Evolutionary conservation across 2,329 filamentous ascomycete species (phyloP).

Genomic region (Colletotrichum lini): DNA sequence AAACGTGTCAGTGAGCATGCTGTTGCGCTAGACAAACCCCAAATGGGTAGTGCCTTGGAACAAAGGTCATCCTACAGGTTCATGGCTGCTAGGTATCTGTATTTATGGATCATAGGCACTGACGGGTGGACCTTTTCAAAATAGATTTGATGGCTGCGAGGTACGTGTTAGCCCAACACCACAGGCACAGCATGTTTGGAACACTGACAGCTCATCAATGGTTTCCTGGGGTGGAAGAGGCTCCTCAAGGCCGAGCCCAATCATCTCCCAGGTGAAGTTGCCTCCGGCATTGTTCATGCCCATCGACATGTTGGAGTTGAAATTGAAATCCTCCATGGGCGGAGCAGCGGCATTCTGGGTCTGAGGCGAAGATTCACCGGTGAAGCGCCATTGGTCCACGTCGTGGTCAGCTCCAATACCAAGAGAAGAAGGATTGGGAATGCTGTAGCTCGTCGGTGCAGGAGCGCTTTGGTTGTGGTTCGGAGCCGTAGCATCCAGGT

Average conservation of each 20-base stretch:
- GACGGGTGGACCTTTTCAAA: constrained; percentile 93
- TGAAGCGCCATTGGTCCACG: constrained; percentile 69
- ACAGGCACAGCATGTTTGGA: neutral
- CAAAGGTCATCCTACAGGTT: constrained; percentile 72
- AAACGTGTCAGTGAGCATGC: constrained; percentile 12
- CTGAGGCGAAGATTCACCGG: constrained; percentile 69
- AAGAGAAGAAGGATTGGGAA: constrained; percentile 62
- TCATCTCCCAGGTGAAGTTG: constrained; percentile 85
- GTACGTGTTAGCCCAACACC: constrained; percentile 28
- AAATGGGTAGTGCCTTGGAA: neutral
- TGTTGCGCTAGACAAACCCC: neutral
- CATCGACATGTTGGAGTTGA: constrained; percentile 65
- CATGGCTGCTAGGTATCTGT: constrained; percentile 89
- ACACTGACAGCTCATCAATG: constrained; percentile 83
- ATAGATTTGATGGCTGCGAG: constrained; percentile 80
- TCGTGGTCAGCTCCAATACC: constrained; percentile 63
- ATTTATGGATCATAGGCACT: constrained; percentile 89
- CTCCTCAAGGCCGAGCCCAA: constrained; percentile 72
- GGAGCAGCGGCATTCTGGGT: constrained; percentile 45
- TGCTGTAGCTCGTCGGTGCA: constrained; percentile 56
- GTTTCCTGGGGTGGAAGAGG: constrained; percentile 71
- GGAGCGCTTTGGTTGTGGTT: constrained; percentile 51
- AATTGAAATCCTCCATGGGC: constrained; percentile 70
- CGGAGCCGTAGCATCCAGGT: constrained; percentile 47
- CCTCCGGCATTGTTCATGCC: constrained; percentile 65